phyloP scores from a whole-genome alignment of 495 filamentous ascomycete species.

The Chaetomium tenue region DNA sequence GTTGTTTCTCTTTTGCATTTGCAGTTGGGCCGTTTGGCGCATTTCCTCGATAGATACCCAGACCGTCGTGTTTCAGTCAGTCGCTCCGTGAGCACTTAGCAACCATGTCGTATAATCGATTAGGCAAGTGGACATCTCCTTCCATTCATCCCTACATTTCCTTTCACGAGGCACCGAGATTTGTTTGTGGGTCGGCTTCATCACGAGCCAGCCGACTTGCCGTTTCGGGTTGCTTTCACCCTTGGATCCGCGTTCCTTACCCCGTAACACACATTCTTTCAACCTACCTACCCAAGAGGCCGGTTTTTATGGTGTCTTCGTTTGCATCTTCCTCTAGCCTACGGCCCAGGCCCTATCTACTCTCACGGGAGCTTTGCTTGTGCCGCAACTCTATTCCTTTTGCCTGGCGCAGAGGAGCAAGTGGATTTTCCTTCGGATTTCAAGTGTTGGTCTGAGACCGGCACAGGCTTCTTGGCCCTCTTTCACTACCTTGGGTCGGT shows the following conservation, averaged over 20 bases:
- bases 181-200: conserved; percentile 11
- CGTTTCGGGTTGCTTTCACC: background rate
- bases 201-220: conserved; percentile 3
- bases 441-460: conserved; percentile 20
- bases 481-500: conserved; percentile 25
- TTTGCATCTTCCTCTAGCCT: conserved; percentile 11
- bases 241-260: conserved; percentile 24
- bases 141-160: conserved; percentile 15
- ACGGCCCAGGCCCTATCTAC: conserved; percentile 1
- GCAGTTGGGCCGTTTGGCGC: conserved; percentile 11
- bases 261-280: conserved; percentile 21
- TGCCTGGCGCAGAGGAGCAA: conserved; percentile 37
- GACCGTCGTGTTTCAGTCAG: conserved; percentile 19
- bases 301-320: conserved; percentile 10
- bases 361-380: conserved; percentile 15
- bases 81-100: conserved; percentile 14
- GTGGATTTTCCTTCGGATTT: background rate
- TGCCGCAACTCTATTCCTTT: conserved; percentile 25
- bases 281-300: conserved; percentile 21
- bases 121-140: conserved; percentile 55
- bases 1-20: background rate
- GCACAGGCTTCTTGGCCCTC: conserved; percentile 24
- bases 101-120: conserved; percentile 67
- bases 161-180: background rate
- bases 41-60: conserved; percentile 9